Evolutionary conservation across 495 filamentous ascomycete species (phyloP).

Genomic region (Neurospora sp.): DNA sequence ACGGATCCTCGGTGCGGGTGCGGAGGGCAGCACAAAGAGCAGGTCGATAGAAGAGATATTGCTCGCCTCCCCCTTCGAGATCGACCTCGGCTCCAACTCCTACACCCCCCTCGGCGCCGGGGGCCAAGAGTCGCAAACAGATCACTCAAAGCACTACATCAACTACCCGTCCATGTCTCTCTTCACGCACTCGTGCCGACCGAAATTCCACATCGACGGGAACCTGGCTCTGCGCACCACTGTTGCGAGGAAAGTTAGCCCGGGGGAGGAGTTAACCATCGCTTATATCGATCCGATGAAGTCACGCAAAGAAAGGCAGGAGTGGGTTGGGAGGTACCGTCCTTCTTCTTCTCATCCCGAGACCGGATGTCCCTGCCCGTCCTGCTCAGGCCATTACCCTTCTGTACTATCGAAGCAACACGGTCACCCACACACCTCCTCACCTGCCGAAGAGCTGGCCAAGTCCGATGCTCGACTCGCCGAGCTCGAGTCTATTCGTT

Average conservation of each 20-base stretch:
- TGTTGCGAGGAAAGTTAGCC: constrained; percentile 17
- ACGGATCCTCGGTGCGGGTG: no score
- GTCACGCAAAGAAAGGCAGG: constrained; percentile 10
- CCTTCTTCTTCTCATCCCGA: neutral
- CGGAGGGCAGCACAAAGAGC: no score
- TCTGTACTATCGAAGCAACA: accelerated
- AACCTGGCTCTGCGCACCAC: constrained; percentile 16
- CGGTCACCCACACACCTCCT: neutral
- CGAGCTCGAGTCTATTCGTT: constrained; percentile 15
- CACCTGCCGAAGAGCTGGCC: neutral
- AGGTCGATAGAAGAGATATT: constrained; percentile 13
- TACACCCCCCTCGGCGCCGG: neutral
- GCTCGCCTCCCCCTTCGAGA: constrained; percentile 22
- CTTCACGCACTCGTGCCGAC: constrained; percentile 26
- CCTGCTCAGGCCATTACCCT: constrained; percentile 5
- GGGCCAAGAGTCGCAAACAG: no score
- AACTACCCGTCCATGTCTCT: constrained; percentile 21
- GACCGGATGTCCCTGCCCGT: constrained; percentile 11
- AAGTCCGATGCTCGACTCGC: constrained; percentile 16
- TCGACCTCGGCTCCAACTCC: constrained; percentile 14
- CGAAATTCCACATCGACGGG: constrained; percentile 22
- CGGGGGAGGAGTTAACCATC: constrained; percentile 26
- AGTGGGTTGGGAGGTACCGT: constrained; percentile 14
- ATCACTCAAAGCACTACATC: constrained; percentile 18
- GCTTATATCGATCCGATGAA: constrained; percentile 20